phyloP scores from a whole-genome alignment of 441 rosid genomes.

The Biscutella laevigata region DNA sequence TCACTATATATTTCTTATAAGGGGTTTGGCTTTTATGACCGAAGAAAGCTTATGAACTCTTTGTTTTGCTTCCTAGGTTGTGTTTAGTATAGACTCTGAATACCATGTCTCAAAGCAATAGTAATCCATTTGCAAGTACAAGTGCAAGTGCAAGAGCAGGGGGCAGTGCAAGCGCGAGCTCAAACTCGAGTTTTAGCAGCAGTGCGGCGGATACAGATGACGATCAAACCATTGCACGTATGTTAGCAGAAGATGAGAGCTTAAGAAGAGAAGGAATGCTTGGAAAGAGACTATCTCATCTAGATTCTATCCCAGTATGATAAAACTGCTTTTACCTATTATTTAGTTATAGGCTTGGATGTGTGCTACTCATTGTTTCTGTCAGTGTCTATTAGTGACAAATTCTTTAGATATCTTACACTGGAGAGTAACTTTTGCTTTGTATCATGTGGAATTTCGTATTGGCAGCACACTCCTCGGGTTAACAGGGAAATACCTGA shows the following conservation, averaged over 20 bases:
- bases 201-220: constrained; percentile 70
- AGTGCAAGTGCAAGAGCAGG: constrained; percentile 22
- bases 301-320: constrained; percentile 81
- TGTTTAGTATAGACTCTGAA: constrained; percentile 10
- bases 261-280: constrained; percentile 40
- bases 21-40: too few relatives aligned
- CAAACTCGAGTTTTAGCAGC: constrained; percentile 74
- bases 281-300: constrained; percentile 76
- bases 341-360: neutral
- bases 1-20: too few relatives aligned
- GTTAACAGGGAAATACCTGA: constrained; percentile 74
- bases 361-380: neutral
- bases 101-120: constrained; percentile 49
- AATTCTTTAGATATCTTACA: neutral
- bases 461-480: constrained; percentile 83
- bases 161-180: constrained; percentile 55
- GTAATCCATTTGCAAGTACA: constrained; percentile 32
- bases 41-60: neutral
- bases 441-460: constrained; percentile 7
- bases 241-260: constrained; percentile 60
- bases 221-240: constrained; percentile 68
- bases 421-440: constrained; percentile 3
- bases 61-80: constrained; percentile 17
- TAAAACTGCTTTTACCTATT: neutral
- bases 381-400: neutral